Evolutionary conservation across 495 filamentous ascomycete genomes (phyloP), one percentile per base, ranked within the genome.

Genomic region (Penicillium macrosclerotiorum): DNA sequence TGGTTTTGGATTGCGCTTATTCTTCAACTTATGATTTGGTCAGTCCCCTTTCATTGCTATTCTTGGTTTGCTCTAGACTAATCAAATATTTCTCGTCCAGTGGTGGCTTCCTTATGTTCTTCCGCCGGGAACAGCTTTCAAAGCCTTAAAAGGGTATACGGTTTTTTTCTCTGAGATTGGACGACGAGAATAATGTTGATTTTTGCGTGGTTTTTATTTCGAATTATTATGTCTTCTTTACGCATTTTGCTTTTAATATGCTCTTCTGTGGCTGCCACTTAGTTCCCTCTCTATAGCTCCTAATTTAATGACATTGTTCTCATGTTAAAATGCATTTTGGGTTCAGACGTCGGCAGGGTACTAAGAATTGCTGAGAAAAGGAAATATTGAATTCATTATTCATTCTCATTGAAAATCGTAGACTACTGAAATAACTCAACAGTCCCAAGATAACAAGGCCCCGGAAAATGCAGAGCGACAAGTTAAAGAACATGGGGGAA

Each of bases 101-200:
- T 51, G 60, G 79, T 33, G 83, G 84, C 1, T 88, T 83, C 65
- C 75, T 84, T 35, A 67, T 77, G 57, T 86, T 85, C 67, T 88
- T 86, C 73, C 70, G 84, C 24, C 85, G 83, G 68, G 84, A 86
- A 61, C 83, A 86, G 59, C 74, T 86, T 31, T 74, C 72, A 30
- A 88, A 88, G 71, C 84, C 84, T 16, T 83, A 45, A n/a, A n/a
- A n/a, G n/a, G 30, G 12, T 46, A 7, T 4, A 25, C 3, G 5
- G 22, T 8, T 19, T 4, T 13, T 5, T 38, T 22, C n/a, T 38
- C 8, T 38, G 34, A 37, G 17, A 37, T 23, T 37, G 17, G 34
- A 6, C n/a, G 7, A 23, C 19, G 8, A 23, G 34, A 11, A 19
- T 11, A 12, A 16, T 19, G 18, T 17, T n/a, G n/a, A n/a, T n/a